A percentile compares a stretch with the other conserved stretches of the same genome.
Conservation (phyloP, 2,329 filamentous ascomycete species). For the Pestalotiopsis sp. region DNA sequence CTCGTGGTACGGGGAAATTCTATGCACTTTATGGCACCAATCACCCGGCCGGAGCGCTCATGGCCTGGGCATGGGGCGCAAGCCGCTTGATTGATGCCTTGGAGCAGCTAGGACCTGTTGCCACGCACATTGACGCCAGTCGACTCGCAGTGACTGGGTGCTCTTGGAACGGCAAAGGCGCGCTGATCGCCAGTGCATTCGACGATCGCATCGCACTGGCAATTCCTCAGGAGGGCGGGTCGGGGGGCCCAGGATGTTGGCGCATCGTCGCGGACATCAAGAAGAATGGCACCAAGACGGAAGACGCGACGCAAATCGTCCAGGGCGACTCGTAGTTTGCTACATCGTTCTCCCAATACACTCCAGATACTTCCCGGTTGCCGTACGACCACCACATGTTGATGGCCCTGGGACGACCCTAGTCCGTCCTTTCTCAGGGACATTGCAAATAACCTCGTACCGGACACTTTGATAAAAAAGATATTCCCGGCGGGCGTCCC, state of each 20-base stretch:
- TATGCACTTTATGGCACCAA: slow-evolving; percentile 50
- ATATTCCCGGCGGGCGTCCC: too few species aligned
- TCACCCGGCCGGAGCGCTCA: slow-evolving; percentile 47
- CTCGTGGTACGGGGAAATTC: slow-evolving; percentile 50
- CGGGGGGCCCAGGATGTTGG: slow-evolving; percentile 53
- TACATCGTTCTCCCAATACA: slow-evolving; percentile 48
- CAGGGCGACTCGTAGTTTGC: slow-evolving; percentile 58
- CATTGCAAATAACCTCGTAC: too few species aligned
- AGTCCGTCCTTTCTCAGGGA: too few species aligned
- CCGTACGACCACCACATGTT: slow-evolving; percentile 54
- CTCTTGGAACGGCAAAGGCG: slow-evolving; percentile 54
- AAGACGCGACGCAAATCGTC: slow-evolving; percentile 52
- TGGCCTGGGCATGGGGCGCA: slow-evolving; percentile 54
- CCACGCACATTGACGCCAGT: slow-evolving; percentile 36
- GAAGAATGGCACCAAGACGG: slow-evolving; percentile 47
- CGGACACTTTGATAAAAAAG: too few species aligned
- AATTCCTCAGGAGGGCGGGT: slow-evolving; percentile 51
- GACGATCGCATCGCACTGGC: slow-evolving; percentile 51
- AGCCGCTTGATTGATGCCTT: slow-evolving; percentile 51
- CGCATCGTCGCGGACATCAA: slow-evolving; percentile 37
- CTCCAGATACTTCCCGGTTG: slow-evolving; percentile 48
- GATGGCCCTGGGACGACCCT: slow-evolving; percentile 36
- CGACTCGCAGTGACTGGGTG: slow-evolving; percentile 50
- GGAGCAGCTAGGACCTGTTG: slow-evolving; percentile 36
- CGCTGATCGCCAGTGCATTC: slow-evolving; percentile 50